Base-by-base conservation (phyloP, 345 rosid genomes). In the Sapria himalayana region DNA sequence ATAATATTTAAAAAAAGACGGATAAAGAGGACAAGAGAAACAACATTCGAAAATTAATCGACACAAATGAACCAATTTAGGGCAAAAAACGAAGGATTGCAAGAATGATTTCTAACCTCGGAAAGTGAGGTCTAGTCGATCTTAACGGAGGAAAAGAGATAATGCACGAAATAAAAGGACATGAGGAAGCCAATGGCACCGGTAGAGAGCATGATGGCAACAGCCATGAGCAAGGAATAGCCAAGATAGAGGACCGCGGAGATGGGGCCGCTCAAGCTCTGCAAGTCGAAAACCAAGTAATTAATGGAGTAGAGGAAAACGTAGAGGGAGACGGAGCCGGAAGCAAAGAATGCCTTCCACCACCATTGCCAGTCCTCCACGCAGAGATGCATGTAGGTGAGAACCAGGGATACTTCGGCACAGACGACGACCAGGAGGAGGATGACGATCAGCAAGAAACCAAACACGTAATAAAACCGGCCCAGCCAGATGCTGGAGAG, bases 361-460 rank as follows among this genome's bases (percentile, higher is more conserved):
- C 85, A 75, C 92, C 92, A 79, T 41, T 61, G 69, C 92, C 92
- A 79, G 37, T 79, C 92, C 59, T 79, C 92, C 9, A 72, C 92
- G 10, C 85, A 79, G 18, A 79, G 92, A 46, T 75, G 92, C 85
- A 79, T 79, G 55, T 75, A 79, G 16, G 85, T 79, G 15, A 79
- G 70, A 23, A 79, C 85, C 49, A 79, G 81, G 4, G 92, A 75
- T 6, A 75, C 81, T 58, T 79, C 85, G 15, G 81, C 92, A 31
- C 92, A 75, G 27, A 75, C 85, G 3, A 79, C 48, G 19, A 75
- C 71, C 42, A 79, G 64, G 15, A 79, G 65, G 10, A 64, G 25
- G 10, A 79, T 70, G 45, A 79, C 92, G 27, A 75, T 58, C 37
- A 79, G 72, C 61, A 79, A 47, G 73, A 75, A 79, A 24, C 92